Conservation (phyloP, 225 moss, liverwort and hornwort genomes). For the Antitrichia curtipendula region DNA sequence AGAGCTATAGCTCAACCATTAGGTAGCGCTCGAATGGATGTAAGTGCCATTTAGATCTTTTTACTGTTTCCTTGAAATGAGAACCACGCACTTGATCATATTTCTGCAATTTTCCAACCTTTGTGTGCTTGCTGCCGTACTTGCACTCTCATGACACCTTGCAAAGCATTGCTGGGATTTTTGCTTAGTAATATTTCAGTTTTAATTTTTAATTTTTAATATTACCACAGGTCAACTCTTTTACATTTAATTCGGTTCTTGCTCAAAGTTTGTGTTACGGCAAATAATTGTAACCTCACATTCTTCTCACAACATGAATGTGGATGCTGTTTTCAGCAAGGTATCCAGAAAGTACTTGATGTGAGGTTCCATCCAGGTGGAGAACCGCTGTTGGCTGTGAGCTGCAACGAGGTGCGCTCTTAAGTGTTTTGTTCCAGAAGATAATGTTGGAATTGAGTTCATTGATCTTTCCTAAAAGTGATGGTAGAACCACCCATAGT, state of each 20-base stretch:
- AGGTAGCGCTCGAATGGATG: slow-evolving; percentile 55
- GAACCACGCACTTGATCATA: not conserved
- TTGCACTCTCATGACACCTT: not conserved
- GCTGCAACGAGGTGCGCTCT: slow-evolving; percentile 72
- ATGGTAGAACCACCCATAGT: too few species aligned
- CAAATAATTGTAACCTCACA: not conserved
- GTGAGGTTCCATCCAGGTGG: slow-evolving; percentile 83
- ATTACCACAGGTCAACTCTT: not conserved
- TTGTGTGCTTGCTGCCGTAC: not conserved
- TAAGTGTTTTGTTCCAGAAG: not conserved
- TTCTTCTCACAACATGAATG: not conserved
- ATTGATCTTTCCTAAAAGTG: not conserved
- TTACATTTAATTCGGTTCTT: not conserved
- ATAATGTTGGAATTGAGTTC: not conserved
- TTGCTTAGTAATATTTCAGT: not conserved
- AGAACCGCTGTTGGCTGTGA: slow-evolving; percentile 64
- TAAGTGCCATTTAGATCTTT: slow-evolving; percentile 5
- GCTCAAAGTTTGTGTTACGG: not conserved
- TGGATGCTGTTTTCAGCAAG: slow-evolving; percentile 46
- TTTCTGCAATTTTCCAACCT: not conserved
- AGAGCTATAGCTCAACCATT: slow-evolving; percentile 67
- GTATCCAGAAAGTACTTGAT: slow-evolving; percentile 87
- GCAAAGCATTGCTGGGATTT: not conserved
- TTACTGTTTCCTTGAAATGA: not conserved
- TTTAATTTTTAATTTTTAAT: not conserved